phyloP scores from a whole-genome alignment of 352 stramenopile genomes.

The Globisporangium viniferum region DNA sequence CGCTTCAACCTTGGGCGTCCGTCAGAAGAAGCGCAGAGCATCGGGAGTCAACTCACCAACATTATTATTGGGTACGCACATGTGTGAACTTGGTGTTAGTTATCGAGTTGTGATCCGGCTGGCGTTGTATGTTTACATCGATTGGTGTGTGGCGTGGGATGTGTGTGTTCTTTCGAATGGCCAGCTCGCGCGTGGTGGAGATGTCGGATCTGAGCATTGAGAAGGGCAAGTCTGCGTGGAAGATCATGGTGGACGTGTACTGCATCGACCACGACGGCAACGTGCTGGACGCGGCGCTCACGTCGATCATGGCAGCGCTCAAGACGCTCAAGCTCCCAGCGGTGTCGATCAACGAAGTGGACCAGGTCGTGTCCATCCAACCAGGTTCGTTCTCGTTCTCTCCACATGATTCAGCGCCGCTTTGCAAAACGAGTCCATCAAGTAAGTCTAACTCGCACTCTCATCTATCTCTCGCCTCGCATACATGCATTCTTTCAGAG shows the following conservation, averaged over 20 bases:
- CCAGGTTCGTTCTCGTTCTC: constrained; percentile 28
- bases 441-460: not conserved
- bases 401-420: not conserved
- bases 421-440: not conserved
- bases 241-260: constrained; percentile 78
- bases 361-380: constrained; percentile 70
- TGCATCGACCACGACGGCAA: constrained; percentile 84
- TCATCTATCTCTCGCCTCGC: not conserved
- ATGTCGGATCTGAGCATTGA: constrained; percentile 76
- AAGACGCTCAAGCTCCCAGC: constrained; percentile 59
- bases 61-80: constrained; percentile 59
- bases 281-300: constrained; percentile 66
- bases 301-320: constrained; percentile 69
- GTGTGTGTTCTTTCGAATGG: constrained; percentile 1
- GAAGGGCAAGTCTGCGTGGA: constrained; percentile 74
- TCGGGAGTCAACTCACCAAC: constrained; percentile 72
- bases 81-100: not conserved
- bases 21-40: constrained; percentile 73
- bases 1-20: constrained; percentile 65
- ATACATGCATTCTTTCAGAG: constrained; percentile 26
- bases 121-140: not conserved
- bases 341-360: constrained; percentile 54
- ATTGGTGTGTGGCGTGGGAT: not conserved
- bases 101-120: not conserved
- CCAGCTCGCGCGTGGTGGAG: constrained; percentile 71